A percentile compares a stretch with the other conserved stretches of the same genome.
Conservation (phyloP, 1,284 basidiomycete genomes). For the Apiotrichum domesticum region DNA sequence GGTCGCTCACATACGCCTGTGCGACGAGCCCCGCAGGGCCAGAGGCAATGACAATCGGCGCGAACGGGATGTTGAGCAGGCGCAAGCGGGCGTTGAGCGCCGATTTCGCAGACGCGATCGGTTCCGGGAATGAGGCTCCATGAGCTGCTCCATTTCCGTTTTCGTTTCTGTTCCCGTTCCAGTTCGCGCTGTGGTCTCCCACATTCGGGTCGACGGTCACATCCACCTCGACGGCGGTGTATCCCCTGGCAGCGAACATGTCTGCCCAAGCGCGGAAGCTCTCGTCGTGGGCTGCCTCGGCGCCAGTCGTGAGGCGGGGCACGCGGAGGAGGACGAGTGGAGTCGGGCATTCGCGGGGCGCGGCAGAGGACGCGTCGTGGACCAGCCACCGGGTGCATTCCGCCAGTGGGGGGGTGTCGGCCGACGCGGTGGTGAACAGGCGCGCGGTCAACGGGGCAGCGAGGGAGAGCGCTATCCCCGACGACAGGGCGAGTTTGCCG, state of each 20-base stretch:
- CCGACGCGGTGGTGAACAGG: background rate
- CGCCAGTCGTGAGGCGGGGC: conserved; percentile 13
- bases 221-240: conserved; percentile 57
- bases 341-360: conserved; percentile 36
- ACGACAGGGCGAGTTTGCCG: background rate
- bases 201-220: conserved; percentile 38
- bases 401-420: background rate
- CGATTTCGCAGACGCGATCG: conserved; percentile 28
- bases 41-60: conserved; percentile 59
- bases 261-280: conserved; percentile 45
- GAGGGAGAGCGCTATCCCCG: background rate
- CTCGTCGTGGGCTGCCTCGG: background rate
- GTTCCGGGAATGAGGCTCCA: conserved; percentile 1
- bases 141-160: too few species aligned
- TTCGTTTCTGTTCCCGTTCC: too few species aligned
- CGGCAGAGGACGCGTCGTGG: conserved; percentile 23
- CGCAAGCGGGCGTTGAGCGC: conserved; percentile 36
- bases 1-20: conserved; percentile 61
- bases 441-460: background rate
- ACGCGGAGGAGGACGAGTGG: conserved; percentile 36
- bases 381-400: conserved; percentile 31
- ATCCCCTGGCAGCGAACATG: conserved; percentile 57
- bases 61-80: conserved; percentile 55
- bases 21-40: conserved; percentile 54
- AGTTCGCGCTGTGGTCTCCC: background rate